A percentile compares a stretch with the other conserved stretches of the same genome.
Conservation (phyloP, 306 rosid species). For the Acacia confusa region DNA sequence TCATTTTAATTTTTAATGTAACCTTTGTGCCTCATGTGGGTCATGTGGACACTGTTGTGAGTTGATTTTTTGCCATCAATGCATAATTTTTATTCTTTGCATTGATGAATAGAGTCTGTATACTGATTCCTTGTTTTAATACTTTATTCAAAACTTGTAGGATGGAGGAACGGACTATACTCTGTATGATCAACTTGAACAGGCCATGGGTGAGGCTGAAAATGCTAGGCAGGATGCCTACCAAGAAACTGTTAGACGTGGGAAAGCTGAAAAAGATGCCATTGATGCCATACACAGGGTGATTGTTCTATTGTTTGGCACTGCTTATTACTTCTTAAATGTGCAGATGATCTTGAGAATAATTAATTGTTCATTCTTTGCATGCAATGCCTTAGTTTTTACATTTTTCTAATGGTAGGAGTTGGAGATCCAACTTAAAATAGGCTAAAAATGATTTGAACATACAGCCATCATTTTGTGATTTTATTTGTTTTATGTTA, state of each 20-base stretch:
- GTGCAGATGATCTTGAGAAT: slow-evolving; percentile 10
- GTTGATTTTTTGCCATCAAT: slow-evolving; percentile 9
- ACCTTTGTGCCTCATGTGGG: not conserved
- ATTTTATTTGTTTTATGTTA: not conserved
- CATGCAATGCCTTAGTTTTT: not conserved
- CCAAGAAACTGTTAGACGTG: slow-evolving; percentile 56
- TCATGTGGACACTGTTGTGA: not conserved
- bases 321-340: slow-evolving; percentile 14
- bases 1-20: not conserved
- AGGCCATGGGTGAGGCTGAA: slow-evolving; percentile 65
- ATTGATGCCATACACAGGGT: slow-evolving; percentile 66
- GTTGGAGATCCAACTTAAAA: not conserved
- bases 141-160: slow-evolving; percentile 48
- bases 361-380: slow-evolving; percentile 8
- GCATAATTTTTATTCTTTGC: not conserved
- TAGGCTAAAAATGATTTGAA: slow-evolving; percentile 14
- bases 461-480: not conserved
- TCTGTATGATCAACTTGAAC: slow-evolving; percentile 64
- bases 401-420: not conserved
- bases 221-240: slow-evolving; percentile 58
- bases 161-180: slow-evolving; percentile 54
- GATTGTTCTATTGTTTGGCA: slow-evolving; percentile 18
- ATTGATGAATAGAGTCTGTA: slow-evolving; percentile 1
- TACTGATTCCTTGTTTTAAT: not conserved
- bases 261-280: slow-evolving; percentile 76